Conservation (phyloP, 2,329 filamentous ascomycete species). For the Kalmusia sp. region DNA sequence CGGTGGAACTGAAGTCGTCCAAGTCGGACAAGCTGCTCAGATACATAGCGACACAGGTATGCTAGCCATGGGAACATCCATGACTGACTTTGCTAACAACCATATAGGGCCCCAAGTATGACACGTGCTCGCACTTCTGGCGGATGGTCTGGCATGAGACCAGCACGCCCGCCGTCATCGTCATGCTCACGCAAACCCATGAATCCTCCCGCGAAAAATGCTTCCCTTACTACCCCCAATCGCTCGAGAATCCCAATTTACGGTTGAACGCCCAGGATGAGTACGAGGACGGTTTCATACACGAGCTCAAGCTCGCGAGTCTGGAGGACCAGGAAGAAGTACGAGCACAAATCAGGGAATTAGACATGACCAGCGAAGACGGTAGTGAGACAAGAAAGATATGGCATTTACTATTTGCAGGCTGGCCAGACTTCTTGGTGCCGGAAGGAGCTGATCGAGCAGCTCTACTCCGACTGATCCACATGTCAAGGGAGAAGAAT, state of each 20-base stretch:
- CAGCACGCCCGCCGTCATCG: conserved; percentile 74
- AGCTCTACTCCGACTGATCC: conserved; percentile 73
- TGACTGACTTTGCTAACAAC: not conserved
- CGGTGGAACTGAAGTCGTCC: conserved; percentile 52
- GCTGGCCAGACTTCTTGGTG: conserved; percentile 90
- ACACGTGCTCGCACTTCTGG: conserved; percentile 84
- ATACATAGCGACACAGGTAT: conserved; percentile 88
- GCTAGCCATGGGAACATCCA: not conserved
- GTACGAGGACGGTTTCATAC: conserved; percentile 71
- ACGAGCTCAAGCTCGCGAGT: conserved; percentile 68
- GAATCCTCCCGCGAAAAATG: conserved; percentile 84
- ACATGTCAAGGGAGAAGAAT: conserved; percentile 68
- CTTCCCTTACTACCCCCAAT: conserved; percentile 80
- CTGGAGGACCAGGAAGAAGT: conserved; percentile 62
- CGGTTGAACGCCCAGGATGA: conserved; percentile 69
- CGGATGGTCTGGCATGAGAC: conserved; percentile 91
- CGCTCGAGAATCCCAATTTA: conserved; percentile 46
- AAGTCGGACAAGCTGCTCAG: conserved; percentile 52
- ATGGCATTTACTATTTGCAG: conserved; percentile 84
- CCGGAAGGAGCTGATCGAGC: conserved; percentile 72
- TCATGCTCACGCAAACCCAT: conserved; percentile 92
- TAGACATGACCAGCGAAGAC: conserved; percentile 60
- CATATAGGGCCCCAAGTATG: conserved; percentile 74
- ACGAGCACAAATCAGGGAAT: conserved; percentile 74
- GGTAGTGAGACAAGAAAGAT: conserved; percentile 67